Conservation (phyloP, 2,329 filamentous ascomycete species). For the Clonostachys solani region DNA sequence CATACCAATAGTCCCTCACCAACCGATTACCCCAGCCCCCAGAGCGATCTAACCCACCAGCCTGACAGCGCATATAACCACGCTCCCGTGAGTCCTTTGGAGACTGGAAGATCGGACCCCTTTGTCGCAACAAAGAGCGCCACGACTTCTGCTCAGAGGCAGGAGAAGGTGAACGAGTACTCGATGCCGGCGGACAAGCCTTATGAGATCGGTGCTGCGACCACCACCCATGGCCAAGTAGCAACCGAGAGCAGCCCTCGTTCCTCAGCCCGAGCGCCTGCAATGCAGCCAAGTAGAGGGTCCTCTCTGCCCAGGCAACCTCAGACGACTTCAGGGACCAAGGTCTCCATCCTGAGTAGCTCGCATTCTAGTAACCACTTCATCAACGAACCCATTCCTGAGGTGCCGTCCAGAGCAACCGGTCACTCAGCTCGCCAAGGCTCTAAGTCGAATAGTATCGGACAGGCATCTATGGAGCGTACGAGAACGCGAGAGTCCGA, state of each 20-base stretch:
- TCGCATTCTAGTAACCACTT: slow-evolving; percentile 19
- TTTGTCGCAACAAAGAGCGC: no score
- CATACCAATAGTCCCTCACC: slow-evolving; percentile 19
- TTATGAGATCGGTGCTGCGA: no score
- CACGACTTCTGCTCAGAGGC: no score
- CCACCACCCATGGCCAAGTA: no score
- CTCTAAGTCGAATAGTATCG: slow-evolving; percentile 23
- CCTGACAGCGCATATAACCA: no score
- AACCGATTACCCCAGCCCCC: no score
- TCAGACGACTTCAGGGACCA: slow-evolving; percentile 17
- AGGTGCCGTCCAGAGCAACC: slow-evolving; percentile 22
- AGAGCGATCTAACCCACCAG: no score
- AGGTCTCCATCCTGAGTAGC: slow-evolving; percentile 25
- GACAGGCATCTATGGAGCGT: slow-evolving; percentile 33
- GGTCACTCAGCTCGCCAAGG: slow-evolving; percentile 1
- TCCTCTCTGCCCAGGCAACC: slow-evolving; percentile 11
- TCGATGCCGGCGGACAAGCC: no score
- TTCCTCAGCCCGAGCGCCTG: not conserved
- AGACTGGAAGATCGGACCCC: no score
- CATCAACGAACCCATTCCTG: slow-evolving; percentile 21
- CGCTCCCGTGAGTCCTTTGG: no score
- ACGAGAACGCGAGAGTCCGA: slow-evolving; percentile 25
- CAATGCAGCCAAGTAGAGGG: not conserved
- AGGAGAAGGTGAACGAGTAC: no score
- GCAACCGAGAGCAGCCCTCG: no score